A percentile compares a stretch with the other conserved stretches of the same genome.
Conservation (phyloP, 768 basidiomycete species). For the Leccinum variicolor region DNA sequence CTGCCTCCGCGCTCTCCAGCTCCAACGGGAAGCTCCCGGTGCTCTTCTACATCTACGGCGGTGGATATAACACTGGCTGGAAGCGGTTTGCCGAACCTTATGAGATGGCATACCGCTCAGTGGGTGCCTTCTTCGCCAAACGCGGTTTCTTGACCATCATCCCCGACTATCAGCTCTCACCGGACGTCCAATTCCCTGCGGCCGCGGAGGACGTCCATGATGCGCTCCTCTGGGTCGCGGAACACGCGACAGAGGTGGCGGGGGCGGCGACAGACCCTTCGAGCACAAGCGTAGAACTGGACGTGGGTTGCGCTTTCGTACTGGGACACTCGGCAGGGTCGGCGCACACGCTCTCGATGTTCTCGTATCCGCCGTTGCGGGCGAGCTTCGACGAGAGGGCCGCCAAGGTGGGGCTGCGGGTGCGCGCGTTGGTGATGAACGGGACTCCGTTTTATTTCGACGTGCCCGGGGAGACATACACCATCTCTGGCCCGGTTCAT, state of each 20-base stretch:
- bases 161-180: slow-evolving; percentile 65
- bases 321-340: slow-evolving; percentile 66
- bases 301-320: slow-evolving; percentile 43
- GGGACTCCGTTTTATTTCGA: slow-evolving; percentile 45
- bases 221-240: slow-evolving; percentile 54
- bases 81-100: slow-evolving; percentile 45
- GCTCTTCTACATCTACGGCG: slow-evolving; percentile 66
- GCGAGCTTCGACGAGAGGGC: slow-evolving; percentile 29
- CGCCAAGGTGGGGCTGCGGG: slow-evolving; percentile 17
- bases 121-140: slow-evolving; percentile 60
- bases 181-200: slow-evolving; percentile 51
- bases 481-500: slow-evolving; percentile 19
- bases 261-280: background rate
- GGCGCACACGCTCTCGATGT: slow-evolving; percentile 43
- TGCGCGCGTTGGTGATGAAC: slow-evolving; percentile 46
- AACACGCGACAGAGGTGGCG: slow-evolving; percentile 28
- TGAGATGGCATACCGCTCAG: slow-evolving; percentile 51
- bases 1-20: slow-evolving; percentile 21
- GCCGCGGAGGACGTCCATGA: slow-evolving; percentile 57
- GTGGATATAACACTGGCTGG: slow-evolving; percentile 53
- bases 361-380: slow-evolving; percentile 33
- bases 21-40: slow-evolving; percentile 39
- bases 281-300: slow-evolving; percentile 27
- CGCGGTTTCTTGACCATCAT: slow-evolving; percentile 59
- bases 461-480: slow-evolving; percentile 24